Percentiles rank a stretch among this genome's conserved stretches.
These are phyloP conservation scores for button mushroom (Agaricus bisporus) DNA, from an alignment of 768 basidiomycete genomes.

Conservation along the genomic window DNA sequence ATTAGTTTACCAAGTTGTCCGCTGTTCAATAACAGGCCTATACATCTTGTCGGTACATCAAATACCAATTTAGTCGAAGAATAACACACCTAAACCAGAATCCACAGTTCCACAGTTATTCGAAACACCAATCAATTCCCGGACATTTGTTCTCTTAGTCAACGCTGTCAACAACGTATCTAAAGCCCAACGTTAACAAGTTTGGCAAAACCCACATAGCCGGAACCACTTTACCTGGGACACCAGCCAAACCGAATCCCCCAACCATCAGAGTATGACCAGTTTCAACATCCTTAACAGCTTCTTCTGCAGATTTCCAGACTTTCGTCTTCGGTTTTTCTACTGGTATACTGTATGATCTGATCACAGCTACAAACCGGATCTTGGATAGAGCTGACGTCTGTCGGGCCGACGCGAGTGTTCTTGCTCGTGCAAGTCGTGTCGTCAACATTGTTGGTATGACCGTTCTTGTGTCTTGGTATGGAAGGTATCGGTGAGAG, in stretches of 20 bases:
- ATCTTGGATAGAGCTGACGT: neutral
- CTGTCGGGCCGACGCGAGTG: neutral
- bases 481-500: no score
- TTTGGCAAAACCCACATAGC: no score
- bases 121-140: constrained; percentile 72
- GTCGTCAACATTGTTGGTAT: neutral
- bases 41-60: neutral
- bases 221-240: constrained; percentile 52
- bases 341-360: constrained; percentile 29
- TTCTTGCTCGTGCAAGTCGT: neutral
- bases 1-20: constrained; percentile 81
- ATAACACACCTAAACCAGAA: constrained; percentile 56
- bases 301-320: constrained; percentile 79
- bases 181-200: constrained; percentile 17
- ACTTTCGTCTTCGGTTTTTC: constrained; percentile 50
- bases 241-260: constrained; percentile 87
- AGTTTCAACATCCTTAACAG: constrained; percentile 75
- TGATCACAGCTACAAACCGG: constrained; percentile 9
- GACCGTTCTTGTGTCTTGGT: no score
- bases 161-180: constrained; percentile 84
- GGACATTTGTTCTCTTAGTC: constrained; percentile 66
- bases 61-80: neutral
- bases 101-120: constrained; percentile 80
- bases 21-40: constrained; percentile 69
- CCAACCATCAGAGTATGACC: constrained; percentile 76